A percentile compares a stretch with the other conserved stretches of the same genome.
Evolutionary conservation across 129 eudicot species (phyloP).

Genomic region (Gnaphalium uliginosum): DNA sequence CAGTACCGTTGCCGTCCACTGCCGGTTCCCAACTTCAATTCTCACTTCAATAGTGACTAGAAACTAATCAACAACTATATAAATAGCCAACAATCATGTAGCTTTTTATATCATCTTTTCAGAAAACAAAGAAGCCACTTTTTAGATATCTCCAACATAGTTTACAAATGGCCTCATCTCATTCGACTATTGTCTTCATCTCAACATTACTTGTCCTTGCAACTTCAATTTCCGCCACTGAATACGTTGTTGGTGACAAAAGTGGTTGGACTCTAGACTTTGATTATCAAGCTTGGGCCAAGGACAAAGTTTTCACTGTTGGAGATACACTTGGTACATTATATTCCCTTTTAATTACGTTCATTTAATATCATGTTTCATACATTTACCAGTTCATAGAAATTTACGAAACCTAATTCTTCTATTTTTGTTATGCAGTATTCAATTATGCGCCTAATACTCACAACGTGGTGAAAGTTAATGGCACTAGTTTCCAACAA

Average conservation of each 20-base stretch:
- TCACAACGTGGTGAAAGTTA: slow-evolving; percentile 42
- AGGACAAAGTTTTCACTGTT: slow-evolving; percentile 37
- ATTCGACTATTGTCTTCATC: slow-evolving; percentile 3
- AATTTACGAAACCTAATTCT: not conserved
- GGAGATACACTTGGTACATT: slow-evolving; percentile 38
- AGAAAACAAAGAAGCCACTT: not conserved
- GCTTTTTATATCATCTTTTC: not conserved
- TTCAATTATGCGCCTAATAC: slow-evolving; percentile 27
- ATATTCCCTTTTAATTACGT: not conserved
- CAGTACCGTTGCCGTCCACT: too few relatives aligned
- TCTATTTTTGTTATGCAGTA: slow-evolving; percentile 26
- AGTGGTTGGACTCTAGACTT: slow-evolving; percentile 37
- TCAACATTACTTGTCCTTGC: slow-evolving; percentile 21
- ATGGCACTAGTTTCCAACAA: slow-evolving; percentile 39
- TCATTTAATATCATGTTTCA: not conserved
- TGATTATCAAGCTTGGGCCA: slow-evolving; percentile 41
- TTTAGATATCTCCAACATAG: not conserved
- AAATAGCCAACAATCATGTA: not conserved
- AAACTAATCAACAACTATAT: slow-evolving; percentile 9
- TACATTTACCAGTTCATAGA: not conserved
- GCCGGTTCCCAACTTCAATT: too few relatives aligned
- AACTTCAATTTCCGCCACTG: slow-evolving; percentile 32
- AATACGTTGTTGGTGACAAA: slow-evolving; percentile 38
- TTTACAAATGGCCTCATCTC: slow-evolving; percentile 19
- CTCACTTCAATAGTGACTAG: not conserved